Percentiles rank a stretch among this genome's conserved stretches.
Evolutionary conservation across 2,329 filamentous ascomycete species (phyloP).

Genomic region (Bipolaris zeicola): DNA sequence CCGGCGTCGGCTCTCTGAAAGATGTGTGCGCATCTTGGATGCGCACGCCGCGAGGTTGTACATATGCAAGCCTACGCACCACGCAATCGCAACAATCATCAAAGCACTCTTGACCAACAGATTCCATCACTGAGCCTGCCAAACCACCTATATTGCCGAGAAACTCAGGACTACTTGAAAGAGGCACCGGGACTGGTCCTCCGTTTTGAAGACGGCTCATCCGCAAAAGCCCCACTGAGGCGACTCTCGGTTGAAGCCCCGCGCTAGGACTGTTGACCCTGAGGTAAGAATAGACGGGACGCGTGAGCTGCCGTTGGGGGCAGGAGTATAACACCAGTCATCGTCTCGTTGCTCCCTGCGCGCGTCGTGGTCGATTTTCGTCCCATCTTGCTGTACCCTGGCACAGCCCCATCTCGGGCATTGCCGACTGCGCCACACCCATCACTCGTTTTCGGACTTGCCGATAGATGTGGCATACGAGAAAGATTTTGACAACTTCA

Average conservation of each 20-base stretch:
- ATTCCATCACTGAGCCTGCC: conserved; percentile 18
- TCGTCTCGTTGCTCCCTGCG: conserved; percentile 29
- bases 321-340: conserved; percentile 36
- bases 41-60: conserved; percentile 38
- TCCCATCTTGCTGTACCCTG: conserved; percentile 29
- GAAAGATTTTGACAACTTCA: conserved; percentile 32
- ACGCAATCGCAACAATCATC: conserved; percentile 32
- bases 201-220: conserved; percentile 31
- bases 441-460: conserved; percentile 30
- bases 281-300: conserved; percentile 31
- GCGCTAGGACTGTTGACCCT: conserved; percentile 36
- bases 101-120: conserved; percentile 38
- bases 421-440: conserved; percentile 39
- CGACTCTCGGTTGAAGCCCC: conserved; percentile 37
- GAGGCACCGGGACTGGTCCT: conserved; percentile 27
- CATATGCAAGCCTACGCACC: conserved; percentile 40
- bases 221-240: conserved; percentile 40
- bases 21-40: conserved; percentile 30
- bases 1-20: conserved; percentile 28
- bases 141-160: conserved; percentile 17
- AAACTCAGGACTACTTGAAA: conserved; percentile 27
- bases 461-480: conserved; percentile 35
- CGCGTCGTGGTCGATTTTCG: conserved; percentile 35
- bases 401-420: conserved; percentile 42
- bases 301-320: conserved; percentile 29